Evolutionary conservation across 306 rosid genomes (phyloP), one percentile per base, ranked within the genome.

Genomic region (Fragaria iinumae): DNA sequence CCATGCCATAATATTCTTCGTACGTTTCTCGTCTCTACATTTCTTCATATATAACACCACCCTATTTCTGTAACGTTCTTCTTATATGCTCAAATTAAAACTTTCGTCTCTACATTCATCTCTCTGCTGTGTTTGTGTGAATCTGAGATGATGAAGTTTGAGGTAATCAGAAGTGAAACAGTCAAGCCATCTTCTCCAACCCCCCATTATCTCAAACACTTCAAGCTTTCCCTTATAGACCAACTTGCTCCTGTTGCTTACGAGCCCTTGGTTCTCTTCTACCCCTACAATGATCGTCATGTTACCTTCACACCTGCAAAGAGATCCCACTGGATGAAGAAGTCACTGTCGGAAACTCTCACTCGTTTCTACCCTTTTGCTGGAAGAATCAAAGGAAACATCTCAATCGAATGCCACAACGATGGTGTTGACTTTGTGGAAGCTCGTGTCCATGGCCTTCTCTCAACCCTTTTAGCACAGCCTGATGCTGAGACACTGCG

Each of bases 101-200:
- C 41, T 0, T 32, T 32, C 39, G 39, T 39, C 34, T 32, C 34
- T 32, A 39, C 44, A 39, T 39, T 39, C 43, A 38, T 38, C 20
- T 27, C 20, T 60, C 67, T 1, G 39, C 41, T 8, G 74, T 16
- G 21, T 25, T 9, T 69, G 6, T 43, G 50, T 45, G 21, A 44
- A n/a, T 69, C 56, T 69, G 18, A 32, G 27, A 50, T 71, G 29
- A 65, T 65, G 79, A 59, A 80, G 56, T 47, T 80, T n/a, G 69
- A 74, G 34, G 69, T 74, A 4, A 67, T 64, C 50, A 53, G 45
- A 6, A 74, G 72, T 43, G 78, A 67, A 49, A 23, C 55, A 21
- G 11, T 80, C 1, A 80, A 67, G 50, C 83, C 83, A 34, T 21
- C 12, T 5, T 80, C 83, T 21, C 76, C 83, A 32, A 68, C 79